A percentile compares a stretch with the other conserved stretches of the same genome.
Conservation (phyloP, 805 yeast species). For the Suhomyces tanzawaensis region DNA sequence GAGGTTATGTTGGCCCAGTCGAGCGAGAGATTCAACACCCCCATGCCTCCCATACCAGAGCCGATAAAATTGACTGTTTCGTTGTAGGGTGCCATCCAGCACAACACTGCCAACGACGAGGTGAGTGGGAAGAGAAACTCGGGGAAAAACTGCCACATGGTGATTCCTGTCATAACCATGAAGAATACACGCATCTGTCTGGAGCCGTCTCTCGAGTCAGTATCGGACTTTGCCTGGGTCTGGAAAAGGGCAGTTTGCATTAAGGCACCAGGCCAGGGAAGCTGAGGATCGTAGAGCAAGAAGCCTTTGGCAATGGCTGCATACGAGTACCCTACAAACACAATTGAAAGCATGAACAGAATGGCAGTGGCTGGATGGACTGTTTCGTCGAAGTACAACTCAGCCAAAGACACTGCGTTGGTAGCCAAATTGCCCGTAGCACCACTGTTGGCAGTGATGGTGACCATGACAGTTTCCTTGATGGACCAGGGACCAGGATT, state of each 20-base stretch:
- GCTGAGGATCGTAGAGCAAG: slow-evolving; percentile 48
- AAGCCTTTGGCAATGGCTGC: slow-evolving; percentile 49
- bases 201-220: slow-evolving; percentile 15
- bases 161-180: slow-evolving; percentile 29
- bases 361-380: slow-evolving; percentile 39
- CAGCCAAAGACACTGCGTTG: slow-evolving; percentile 45
- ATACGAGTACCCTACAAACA: slow-evolving; percentile 52
- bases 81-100: slow-evolving; percentile 49
- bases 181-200: slow-evolving; percentile 40
- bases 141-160: slow-evolving; percentile 50
- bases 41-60: slow-evolving; percentile 54
- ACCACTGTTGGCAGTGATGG: slow-evolving; percentile 50
- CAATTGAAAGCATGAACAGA: slow-evolving; percentile 50
- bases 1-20: slow-evolving; percentile 57
- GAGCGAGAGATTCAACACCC: slow-evolving; percentile 45
- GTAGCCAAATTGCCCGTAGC: slow-evolving; percentile 55
- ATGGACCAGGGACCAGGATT: slow-evolving; percentile 59
- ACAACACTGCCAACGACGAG: slow-evolving; percentile 47
- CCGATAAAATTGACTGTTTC: slow-evolving; percentile 43
- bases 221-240: slow-evolving; percentile 22
- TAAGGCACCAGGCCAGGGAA: slow-evolving; percentile 48
- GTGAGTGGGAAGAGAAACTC: slow-evolving; percentile 48
- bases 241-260: slow-evolving; percentile 50
- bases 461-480: slow-evolving; percentile 52
- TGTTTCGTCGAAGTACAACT: slow-evolving; percentile 39